These are phyloP conservation scores for Microthyrium microscopicum DNA, from an alignment of 2,329 filamentous ascomycete genomes.

Conservation along the genomic window DNA sequence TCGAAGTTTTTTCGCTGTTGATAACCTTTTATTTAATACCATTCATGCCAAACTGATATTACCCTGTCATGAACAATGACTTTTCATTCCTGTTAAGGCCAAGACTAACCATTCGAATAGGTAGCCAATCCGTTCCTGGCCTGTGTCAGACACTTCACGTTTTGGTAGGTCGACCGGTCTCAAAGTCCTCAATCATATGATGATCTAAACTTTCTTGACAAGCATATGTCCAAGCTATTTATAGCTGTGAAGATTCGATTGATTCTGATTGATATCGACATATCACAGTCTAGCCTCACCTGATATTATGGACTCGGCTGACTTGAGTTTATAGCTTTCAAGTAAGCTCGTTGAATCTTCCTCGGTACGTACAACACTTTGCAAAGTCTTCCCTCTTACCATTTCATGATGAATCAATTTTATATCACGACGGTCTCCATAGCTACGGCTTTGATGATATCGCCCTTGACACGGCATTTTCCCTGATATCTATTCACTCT, in stretches of 20 bases:
- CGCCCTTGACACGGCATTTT: constrained; percentile 55
- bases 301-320: background rate
- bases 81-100: background rate
- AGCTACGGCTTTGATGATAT: constrained; percentile 64
- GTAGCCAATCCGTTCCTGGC: background rate
- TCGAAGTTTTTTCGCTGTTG: constrained; percentile 56
- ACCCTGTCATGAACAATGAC: background rate
- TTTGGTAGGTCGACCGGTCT: constrained; percentile 6
- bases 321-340: background rate
- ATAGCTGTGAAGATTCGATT: constrained; percentile 24
- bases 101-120: background rate
- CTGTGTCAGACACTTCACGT: background rate
- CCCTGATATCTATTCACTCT: too few species aligned
- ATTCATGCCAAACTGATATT: constrained; percentile 47
- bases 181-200: constrained; percentile 38
- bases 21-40: constrained; percentile 43
- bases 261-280: constrained; percentile 2
- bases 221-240: constrained; percentile 86
- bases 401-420: constrained; percentile 50
- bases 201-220: constrained; percentile 80
- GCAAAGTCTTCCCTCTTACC: constrained; percentile 4
- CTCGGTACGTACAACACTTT: background rate
- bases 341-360: constrained; percentile 4
- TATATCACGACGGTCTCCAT: constrained; percentile 76
- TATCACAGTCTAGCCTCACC: background rate